Percentiles rank a stretch among this genome's conserved stretches.
These are phyloP conservation scores for Coffea canephora DNA, from an alignment of 257 asterid genomes.

Conservation along the genomic window DNA sequence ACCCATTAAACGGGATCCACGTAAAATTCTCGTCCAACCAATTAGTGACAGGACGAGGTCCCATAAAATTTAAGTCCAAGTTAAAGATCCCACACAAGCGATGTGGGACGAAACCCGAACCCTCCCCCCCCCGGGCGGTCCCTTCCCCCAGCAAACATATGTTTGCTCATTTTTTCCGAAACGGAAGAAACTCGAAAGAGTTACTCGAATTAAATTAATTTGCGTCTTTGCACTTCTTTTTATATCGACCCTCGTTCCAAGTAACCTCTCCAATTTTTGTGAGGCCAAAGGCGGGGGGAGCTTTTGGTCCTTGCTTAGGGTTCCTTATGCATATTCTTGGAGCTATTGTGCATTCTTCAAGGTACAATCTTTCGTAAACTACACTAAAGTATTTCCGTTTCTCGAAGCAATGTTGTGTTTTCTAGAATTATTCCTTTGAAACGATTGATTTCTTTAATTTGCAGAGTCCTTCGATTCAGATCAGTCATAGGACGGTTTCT, in stretches of 20 bases:
- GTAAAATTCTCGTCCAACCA: too few relatives aligned
- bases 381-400: background rate
- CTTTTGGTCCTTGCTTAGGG: conserved; percentile 13
- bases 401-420: conserved; percentile 1
- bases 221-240: conserved; percentile 1
- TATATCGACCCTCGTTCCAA: conserved; percentile 10
- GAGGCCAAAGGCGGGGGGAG: conserved; percentile 17
- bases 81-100: too few relatives aligned
- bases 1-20: too few relatives aligned
- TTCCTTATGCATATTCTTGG: background rate
- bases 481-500: conserved; percentile 25
- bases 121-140: too few relatives aligned
- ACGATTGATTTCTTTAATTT: conserved; percentile 13
- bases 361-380: conserved; percentile 33
- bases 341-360: conserved; percentile 25
- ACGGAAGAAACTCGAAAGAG: background rate
- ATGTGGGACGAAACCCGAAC: too few relatives aligned
- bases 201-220: background rate
- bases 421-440: conserved; percentile 18
- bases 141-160: too few relatives aligned
- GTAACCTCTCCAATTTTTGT: conserved; percentile 8
- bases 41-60: too few relatives aligned
- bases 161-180: too few relatives aligned
- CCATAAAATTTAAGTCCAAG: too few relatives aligned
- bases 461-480: conserved; percentile 24